Evolutionary conservation across 2,329 filamentous ascomycete species (phyloP).

Genomic region (Blastomyces gilchristii): DNA sequence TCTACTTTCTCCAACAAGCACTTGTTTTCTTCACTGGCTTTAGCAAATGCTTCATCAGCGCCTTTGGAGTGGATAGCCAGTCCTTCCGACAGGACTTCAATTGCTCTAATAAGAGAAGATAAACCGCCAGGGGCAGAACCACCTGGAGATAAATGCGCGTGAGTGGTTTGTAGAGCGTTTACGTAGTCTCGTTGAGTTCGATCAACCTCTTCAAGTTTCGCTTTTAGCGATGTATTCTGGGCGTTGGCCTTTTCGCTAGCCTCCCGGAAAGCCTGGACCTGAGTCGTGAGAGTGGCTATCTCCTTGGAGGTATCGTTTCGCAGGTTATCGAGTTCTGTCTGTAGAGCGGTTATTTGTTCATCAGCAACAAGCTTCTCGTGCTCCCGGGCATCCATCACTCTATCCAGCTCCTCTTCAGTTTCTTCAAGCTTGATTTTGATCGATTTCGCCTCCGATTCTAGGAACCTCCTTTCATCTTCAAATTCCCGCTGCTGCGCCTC

Average conservation of each 20-base stretch:
- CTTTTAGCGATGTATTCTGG: constrained; percentile 40
- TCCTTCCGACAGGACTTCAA: constrained; percentile 50
- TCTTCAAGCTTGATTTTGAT: constrained; percentile 74
- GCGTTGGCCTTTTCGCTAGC: constrained; percentile 30
- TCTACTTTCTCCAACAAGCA: constrained; percentile 46
- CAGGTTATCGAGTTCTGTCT: constrained; percentile 59
- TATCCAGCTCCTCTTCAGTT: constrained; percentile 82
- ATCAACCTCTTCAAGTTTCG: constrained; percentile 43
- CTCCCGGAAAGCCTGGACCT: constrained; percentile 48
- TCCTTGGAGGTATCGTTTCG: constrained; percentile 45
- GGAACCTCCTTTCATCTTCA: constrained; percentile 66
- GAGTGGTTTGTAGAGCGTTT: constrained; percentile 48
- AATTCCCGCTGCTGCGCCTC: constrained; percentile 87
- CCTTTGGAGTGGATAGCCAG: constrained; percentile 51
- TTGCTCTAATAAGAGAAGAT: constrained; percentile 48
- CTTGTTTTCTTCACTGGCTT: constrained; percentile 55
- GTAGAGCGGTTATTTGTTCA: constrained; percentile 55
- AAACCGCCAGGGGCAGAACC: constrained; percentile 47
- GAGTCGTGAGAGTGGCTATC: constrained; percentile 48
- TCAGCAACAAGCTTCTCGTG: constrained; percentile 65
- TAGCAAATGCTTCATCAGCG: constrained; percentile 49
- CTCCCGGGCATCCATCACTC: constrained; percentile 70
- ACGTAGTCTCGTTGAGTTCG: constrained; percentile 45
- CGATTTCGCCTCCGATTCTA: constrained; percentile 69
- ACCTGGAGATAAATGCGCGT: constrained; percentile 48